A percentile compares a stretch with the other conserved stretches of the same genome.
These are phyloP conservation scores for Ceratobasidium sp. DNA, from an alignment of 1,284 basidiomycete genomes.

Conservation along the genomic window DNA sequence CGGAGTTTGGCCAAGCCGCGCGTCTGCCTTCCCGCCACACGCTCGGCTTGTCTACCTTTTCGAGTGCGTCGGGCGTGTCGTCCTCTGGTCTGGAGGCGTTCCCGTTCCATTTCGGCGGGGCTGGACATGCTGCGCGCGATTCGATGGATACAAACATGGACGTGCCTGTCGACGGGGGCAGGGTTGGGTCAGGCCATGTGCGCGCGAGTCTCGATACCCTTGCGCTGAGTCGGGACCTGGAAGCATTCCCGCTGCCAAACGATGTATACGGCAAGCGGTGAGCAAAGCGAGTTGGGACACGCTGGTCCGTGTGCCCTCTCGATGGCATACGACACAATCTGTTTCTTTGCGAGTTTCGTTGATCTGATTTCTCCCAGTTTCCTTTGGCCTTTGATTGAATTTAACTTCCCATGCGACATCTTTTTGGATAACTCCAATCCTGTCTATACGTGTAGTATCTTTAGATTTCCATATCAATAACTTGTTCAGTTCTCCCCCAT, in stretches of 20 bases:
- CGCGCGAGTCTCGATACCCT: slow-evolving; percentile 84
- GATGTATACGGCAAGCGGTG: slow-evolving; percentile 3
- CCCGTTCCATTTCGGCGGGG: slow-evolving; percentile 79
- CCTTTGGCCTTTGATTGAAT: slow-evolving; percentile 14
- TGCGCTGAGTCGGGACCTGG: slow-evolving; percentile 79
- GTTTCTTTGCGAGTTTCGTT: neutral
- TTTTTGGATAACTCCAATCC: neutral
- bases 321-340: slow-evolving; percentile 7
- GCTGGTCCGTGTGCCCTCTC: slow-evolving; percentile 37
- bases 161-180: slow-evolving; percentile 22
- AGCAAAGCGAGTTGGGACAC: neutral
- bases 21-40: slow-evolving; percentile 60
- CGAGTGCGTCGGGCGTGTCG: slow-evolving; percentile 70
- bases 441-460: slow-evolving; percentile 27
- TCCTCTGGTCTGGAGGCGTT: slow-evolving; percentile 73
- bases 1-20: slow-evolving; percentile 55
- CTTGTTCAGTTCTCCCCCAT: neutral
- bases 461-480: neutral
- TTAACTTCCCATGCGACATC: neutral
- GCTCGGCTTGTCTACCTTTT: slow-evolving; percentile 74
- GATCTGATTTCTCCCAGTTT: neutral
- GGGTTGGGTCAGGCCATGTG: slow-evolving; percentile 57
- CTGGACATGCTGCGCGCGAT: slow-evolving; percentile 44
- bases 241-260: slow-evolving; percentile 72
- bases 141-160: slow-evolving; percentile 43